phyloP scores from a whole-genome alignment of 768 basidiomycete species.

The Serendipita sp. region DNA sequence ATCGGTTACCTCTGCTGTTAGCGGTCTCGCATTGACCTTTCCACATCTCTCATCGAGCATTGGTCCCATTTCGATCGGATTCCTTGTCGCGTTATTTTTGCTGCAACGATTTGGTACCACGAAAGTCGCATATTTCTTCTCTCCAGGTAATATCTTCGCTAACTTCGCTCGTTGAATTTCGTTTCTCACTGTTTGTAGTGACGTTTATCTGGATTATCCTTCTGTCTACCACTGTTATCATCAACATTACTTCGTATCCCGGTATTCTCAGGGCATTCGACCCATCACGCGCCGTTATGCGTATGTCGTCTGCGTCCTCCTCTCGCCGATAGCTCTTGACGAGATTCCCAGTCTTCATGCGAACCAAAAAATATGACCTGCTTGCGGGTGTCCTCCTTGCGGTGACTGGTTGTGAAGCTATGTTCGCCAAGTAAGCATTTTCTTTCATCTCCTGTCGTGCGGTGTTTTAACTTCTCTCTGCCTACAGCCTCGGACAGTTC shows the following conservation, averaged over 20 bases:
- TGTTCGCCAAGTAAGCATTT: conserved; percentile 43
- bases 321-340: conserved; percentile 40
- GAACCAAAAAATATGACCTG: conserved; percentile 42
- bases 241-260: conserved; percentile 34
- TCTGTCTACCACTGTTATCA: conserved; percentile 35
- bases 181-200: conserved; percentile 18
- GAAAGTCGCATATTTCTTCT: conserved; percentile 20
- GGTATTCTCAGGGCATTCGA: too few relatives aligned
- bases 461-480: conserved; percentile 11
- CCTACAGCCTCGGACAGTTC: conserved; percentile 24
- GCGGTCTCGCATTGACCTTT: conserved; percentile 47
- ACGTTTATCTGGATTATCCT: conserved; percentile 41
- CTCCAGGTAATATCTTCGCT: conserved; percentile 33
- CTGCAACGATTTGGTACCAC: conserved; percentile 45
- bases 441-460: too few relatives aligned
- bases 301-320: conserved; percentile 21
- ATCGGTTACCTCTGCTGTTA: too few relatives aligned
- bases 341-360: conserved; percentile 35
- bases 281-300: too few relatives aligned
- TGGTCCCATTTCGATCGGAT: conserved; percentile 16
- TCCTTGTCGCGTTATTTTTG: conserved; percentile 8
- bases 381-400: conserved; percentile 49
- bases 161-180: not conserved
- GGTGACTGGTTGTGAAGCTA: conserved; percentile 53
- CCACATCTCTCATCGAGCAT: conserved; percentile 30